These are phyloP conservation scores for Cicer pinnatifidum DNA, from an alignment of 306 rosid species.

Conservation along the genomic window DNA sequence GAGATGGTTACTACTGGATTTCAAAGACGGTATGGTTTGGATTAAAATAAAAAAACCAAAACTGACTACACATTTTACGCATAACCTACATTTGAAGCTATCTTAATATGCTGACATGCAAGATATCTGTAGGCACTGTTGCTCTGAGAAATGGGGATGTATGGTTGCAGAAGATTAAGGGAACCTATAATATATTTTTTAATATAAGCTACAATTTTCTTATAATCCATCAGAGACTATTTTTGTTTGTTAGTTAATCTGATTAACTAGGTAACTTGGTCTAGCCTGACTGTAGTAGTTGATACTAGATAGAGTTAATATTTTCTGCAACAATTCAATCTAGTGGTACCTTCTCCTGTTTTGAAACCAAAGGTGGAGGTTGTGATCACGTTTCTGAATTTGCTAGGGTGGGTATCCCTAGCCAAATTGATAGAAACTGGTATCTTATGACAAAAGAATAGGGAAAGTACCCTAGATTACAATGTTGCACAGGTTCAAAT, in stretches of 20 bases:
- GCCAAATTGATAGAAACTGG: constrained; percentile 14
- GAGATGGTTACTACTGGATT: constrained; percentile 1
- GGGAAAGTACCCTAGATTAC: constrained; percentile 2
- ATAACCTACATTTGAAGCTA: constrained; percentile 18
- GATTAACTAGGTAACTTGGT: constrained; percentile 11
- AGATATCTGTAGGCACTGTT: constrained; percentile 23
- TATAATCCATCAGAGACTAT: constrained; percentile 7
- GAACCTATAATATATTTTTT: constrained; percentile 27
- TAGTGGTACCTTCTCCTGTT: not conserved
- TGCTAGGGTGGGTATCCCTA: constrained; percentile 1
- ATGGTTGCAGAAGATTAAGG: constrained; percentile 37
- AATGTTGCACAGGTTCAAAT: not conserved
- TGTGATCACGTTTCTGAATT: constrained; percentile 15
- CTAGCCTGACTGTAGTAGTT: not conserved
- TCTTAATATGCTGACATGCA: constrained; percentile 17
- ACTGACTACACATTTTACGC: constrained; percentile 32
- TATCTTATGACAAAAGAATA: not conserved
- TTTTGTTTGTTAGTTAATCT: constrained; percentile 31
- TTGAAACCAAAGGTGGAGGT: not conserved
- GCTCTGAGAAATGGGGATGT: constrained; percentile 33
- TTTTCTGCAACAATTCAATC: not conserved
- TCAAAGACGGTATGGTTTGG: not conserved
- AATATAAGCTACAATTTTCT: constrained; percentile 1
- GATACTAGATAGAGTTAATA: not conserved
- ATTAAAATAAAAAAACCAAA: not conserved